Percentiles rank a stretch among this genome's conserved stretches.
Conservation (phyloP, 2,329 filamentous ascomycete genomes). For the Paecilomyces sp. region DNA sequence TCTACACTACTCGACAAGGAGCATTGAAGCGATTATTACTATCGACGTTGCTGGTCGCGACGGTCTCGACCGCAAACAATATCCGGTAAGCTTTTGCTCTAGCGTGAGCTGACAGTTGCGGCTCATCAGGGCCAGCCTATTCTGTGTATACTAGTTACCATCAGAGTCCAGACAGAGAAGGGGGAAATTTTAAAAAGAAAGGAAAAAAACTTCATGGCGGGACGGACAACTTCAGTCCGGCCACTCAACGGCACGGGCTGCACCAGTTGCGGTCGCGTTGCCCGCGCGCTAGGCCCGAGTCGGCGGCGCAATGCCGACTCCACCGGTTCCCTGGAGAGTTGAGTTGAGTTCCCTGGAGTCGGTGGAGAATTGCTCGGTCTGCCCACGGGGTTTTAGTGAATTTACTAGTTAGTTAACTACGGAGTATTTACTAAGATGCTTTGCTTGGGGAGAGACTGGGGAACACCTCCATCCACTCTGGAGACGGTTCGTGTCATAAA, state of each 20-base stretch:
- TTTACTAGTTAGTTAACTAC: not conserved
- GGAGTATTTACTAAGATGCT: too few species aligned
- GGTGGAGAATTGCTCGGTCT: not conserved
- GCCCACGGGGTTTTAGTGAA: not conserved
- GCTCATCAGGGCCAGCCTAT: not conserved
- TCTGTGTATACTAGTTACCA: not conserved
- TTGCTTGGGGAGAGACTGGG: too few species aligned
- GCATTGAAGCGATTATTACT: not conserved
- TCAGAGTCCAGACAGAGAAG: not conserved
- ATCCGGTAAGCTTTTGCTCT: not conserved
- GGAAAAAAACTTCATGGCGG: not conserved
- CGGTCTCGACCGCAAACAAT: not conserved
- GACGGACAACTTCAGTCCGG: not conserved
- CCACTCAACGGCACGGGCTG: not conserved
- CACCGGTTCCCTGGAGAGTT: not conserved
- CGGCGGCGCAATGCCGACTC: not conserved
- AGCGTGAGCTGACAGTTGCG: not conserved
- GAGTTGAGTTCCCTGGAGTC: not conserved
- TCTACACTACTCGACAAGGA: not conserved
- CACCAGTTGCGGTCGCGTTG: not conserved
- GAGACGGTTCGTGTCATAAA: not conserved
- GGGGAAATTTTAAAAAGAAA: too few species aligned
- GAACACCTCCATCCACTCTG: not conserved
- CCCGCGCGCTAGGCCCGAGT: not conserved
- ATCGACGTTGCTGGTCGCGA: not conserved